Conservation (phyloP, 2,329 filamentous ascomycete genomes). For the Exserohilum turcica region DNA sequence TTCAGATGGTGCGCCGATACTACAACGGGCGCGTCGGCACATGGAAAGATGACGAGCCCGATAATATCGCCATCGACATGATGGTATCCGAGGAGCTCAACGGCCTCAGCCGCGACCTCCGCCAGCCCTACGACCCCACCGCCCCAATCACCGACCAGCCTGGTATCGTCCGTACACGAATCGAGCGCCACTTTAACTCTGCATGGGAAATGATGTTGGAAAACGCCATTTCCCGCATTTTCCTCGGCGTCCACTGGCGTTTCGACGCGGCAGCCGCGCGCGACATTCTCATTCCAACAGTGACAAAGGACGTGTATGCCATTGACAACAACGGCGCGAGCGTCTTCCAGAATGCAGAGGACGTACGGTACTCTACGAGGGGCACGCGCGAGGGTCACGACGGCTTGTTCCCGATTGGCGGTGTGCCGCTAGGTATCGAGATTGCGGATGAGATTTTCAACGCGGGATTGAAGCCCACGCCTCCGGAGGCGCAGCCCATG, state of each 20-base stretch:
- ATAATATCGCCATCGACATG: slow-evolving; percentile 29
- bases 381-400: slow-evolving; percentile 15
- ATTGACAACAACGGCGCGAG: slow-evolving; percentile 14
- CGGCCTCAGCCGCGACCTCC: slow-evolving; percentile 31
- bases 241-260: slow-evolving; percentile 36
- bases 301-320: slow-evolving; percentile 15
- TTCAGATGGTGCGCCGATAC: slow-evolving; percentile 31
- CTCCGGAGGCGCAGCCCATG: slow-evolving; percentile 11
- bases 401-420: slow-evolving; percentile 16
- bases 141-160: slow-evolving; percentile 29
- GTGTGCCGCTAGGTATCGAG: slow-evolving; percentile 19
- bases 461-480: slow-evolving; percentile 15
- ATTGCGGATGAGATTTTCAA: slow-evolving; percentile 22
- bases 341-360: slow-evolving; percentile 16
- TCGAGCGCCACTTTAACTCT: slow-evolving; percentile 22
- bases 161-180: slow-evolving; percentile 31
- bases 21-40: slow-evolving; percentile 29
- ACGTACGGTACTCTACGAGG: slow-evolving; percentile 15
- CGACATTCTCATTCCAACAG: slow-evolving; percentile 22
- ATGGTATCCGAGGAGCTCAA: slow-evolving; percentile 33
- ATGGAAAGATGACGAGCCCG: slow-evolving; percentile 25
- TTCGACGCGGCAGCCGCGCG: slow-evolving; percentile 34
- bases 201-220: slow-evolving; percentile 38
- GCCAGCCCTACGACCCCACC: slow-evolving; percentile 28
- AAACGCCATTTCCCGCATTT: slow-evolving; percentile 35